Base-by-base conservation (phyloP, 1,139 yeast species). In the Spencermartinsiella ligniputridi region DNA sequence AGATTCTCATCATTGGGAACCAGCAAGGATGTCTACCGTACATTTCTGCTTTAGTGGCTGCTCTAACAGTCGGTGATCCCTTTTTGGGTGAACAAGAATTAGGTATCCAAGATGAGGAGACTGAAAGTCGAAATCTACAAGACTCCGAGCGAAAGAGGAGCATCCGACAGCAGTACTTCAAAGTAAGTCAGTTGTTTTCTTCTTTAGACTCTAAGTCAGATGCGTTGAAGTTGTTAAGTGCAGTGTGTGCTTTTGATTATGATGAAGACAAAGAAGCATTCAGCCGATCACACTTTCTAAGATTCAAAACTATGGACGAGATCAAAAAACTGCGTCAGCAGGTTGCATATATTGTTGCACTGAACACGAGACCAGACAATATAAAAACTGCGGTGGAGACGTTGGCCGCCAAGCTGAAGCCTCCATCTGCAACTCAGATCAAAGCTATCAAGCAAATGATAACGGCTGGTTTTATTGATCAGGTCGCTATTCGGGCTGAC, bases 41-140 rank as follows among this genome's bases (percentile, higher is more conserved):
- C 58, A 73, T 92, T 21, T 80, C 92, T 45, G 94, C 97, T 0
- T 75, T 94, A 46, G 97, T 94, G 1, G 85, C 97, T 16, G 96
- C 92, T 0, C 68, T 94, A 35, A 83, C 97, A 0, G 97, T 92
- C 37, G 97, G 97, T 3, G 96, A 90, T 57, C 96, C 96, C 4
- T 87, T 89, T 57, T 67, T 88, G 32, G 74, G 74, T 20, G 94
- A 84, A 57, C 77, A 75, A 53, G 96, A 87, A 58, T 60, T 85
- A 15, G 89, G 89, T 0, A 69, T 81, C 24, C 61, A 55, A 3
- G 61, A 54, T 5, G 61, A 52, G 9, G 55, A 53, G 16, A 57
- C 58, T 32, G 64, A 63, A 37, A 61, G 54, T 18, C 60, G 62
- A 42, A 27, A 63, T 44, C 48, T 55, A 12, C 67, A 59, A 34